Base-by-base conservation (phyloP, 176 grass and related monocot genomes). In the Rhynchospora breviuscula region DNA sequence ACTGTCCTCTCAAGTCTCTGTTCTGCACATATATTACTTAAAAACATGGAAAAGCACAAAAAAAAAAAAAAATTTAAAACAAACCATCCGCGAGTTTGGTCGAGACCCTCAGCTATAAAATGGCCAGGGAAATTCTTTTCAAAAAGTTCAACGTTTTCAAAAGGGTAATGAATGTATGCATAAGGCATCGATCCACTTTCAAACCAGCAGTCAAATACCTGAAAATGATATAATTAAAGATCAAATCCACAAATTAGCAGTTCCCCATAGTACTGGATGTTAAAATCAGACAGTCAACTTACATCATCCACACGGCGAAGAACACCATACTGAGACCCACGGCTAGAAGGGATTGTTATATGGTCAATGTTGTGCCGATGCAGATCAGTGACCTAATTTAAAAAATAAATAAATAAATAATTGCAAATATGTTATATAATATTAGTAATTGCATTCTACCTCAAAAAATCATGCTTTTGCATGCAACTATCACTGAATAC, bases 201-300 rank as follows among this genome's bases (percentile, higher is more conserved):
- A 83, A 99, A 99, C 96, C 96, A 99, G 85, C 96, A 99, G 70
- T 99, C 96, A 6, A 99, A 99, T 84, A 99, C 96, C 96, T 99
- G 85, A 85, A 86, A 79, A 79, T 21, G 65, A 65, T 53, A 67
- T 26, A 62, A 63, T 63, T 6, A 65, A 53, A 40, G 6, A 86
- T 79, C 23, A 40, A 66, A 79, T 45, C 54, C 7, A 54, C 10
- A 53, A 86, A 77, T 10, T 68, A 80, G 46, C 1, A 63, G 8
- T 33, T 33, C 14, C 12, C 12, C 53, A 56, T 54, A 52, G 18
- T 29, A 52, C 12, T 48, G 10, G 31, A 54, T 77, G 23, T 77
- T 9, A 14, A 43, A 76, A 25, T 22, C 48, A 76, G 23, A 77
- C 13, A 2, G 49, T 54, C 51, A 25, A 59, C 96, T 93, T 86